phyloP scores from a whole-genome alignment of 257 asterid species.

The Solanum sitiens region DNA sequence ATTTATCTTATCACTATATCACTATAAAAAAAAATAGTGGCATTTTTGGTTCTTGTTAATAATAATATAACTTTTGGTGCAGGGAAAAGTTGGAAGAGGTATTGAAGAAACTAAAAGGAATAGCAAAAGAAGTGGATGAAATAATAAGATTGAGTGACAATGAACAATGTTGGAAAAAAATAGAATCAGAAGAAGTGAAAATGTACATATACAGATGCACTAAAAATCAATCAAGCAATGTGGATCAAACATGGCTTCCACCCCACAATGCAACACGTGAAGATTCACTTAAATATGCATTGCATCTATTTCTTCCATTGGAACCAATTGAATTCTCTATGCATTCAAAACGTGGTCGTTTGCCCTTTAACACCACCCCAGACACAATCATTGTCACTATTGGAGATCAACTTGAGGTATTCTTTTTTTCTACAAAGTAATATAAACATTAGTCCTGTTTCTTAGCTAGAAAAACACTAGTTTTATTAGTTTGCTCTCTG shows the following conservation, averaged over 20 bases:
- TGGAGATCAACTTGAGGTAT: constrained; percentile 44
- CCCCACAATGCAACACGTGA: not conserved
- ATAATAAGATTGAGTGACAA: constrained; percentile 5
- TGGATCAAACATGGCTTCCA: not conserved
- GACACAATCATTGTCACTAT: constrained; percentile 24
- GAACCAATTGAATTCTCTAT: constrained; percentile 14
- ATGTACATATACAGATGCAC: constrained; percentile 34
- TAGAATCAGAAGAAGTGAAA: constrained; percentile 13
- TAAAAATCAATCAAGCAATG: constrained; percentile 1
- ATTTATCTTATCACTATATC: too few species aligned
- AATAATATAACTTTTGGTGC: not conserved
- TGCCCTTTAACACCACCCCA: constrained; percentile 12
- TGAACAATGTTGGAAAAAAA: not conserved
- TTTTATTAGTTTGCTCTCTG: too few species aligned
- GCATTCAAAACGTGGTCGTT: not conserved
- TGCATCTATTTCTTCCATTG: constrained; percentile 37
- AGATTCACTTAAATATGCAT: constrained; percentile 27
- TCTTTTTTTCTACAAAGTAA: not conserved
- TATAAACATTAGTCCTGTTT: not conserved
- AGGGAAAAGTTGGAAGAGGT: constrained; percentile 33
- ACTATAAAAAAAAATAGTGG: too few species aligned
- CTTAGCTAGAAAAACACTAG: not conserved
- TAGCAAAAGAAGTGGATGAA: constrained; percentile 27
- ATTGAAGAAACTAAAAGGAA: constrained; percentile 15
- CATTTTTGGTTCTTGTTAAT: not conserved